Evolutionary conservation across 345 rosid genomes (phyloP), one percentile per base, ranked within the genome.

Genomic region (Capsella bursapastoris): DNA sequence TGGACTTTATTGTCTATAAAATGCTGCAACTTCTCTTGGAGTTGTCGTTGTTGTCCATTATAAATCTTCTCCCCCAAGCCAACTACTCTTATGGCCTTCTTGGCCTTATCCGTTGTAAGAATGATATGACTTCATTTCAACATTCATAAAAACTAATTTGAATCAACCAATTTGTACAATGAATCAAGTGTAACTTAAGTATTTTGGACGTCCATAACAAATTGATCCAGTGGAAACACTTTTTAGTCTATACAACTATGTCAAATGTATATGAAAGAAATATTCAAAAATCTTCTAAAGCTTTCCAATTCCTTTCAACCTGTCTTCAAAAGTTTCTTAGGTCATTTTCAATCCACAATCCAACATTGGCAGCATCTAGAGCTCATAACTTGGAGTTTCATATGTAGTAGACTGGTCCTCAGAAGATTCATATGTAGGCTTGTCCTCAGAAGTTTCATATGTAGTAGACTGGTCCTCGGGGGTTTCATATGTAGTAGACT

Each of bases 361-460:
- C 15, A 11, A 5, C 58, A 66, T 1, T 11, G 5, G 34, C 45
- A 31, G 41, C 48, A 38, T 68, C 64, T 76, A 49, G 41, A 77
- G 72, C 67, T 78, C 67, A 32, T 40, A 14, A 44, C 66, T 8
- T 12, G 78, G 57, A 72, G 81, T 57, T 67, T 67, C 78, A 66
- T 50, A 18, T 50, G 51, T 47, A 44, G 25, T 15, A 50, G 55
- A 16, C 55, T 18, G 55, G 2, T 50, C 13, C 12, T 50, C 13
- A 3, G 14, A 14, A 62, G 7, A 2, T 25, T 43, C 51, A 43
- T 43, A 25, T 25, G 66, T 60, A 60, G 64, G 18, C 31, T 18
- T 15, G 0, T 60, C 65, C 0, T 37, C 47, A 5, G 47, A 2
- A 8, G 3, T 35, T 35, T 59, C 64, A 37, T 53, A 38, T 2